Evolutionary conservation across 1,284 basidiomycete species (phyloP).

Genomic region (Agaricales sp.): DNA sequence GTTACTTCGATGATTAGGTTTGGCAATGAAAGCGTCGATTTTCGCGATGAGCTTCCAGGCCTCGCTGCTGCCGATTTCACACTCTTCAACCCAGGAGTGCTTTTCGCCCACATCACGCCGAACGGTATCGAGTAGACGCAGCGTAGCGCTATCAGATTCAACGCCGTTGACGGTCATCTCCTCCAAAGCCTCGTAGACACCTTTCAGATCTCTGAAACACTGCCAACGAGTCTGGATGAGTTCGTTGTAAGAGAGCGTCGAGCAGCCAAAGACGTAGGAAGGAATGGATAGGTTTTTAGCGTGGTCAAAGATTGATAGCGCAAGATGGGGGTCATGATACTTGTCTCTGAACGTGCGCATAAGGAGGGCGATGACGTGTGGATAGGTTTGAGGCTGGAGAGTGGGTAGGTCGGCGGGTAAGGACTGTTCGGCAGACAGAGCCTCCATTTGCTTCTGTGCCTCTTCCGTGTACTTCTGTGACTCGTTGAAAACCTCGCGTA

Average conservation of each 20-base stretch:
- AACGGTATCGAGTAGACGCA: conserved; percentile 50
- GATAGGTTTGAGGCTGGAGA: conserved; percentile 57
- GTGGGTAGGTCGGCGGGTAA: conserved; percentile 19
- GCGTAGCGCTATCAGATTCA: conserved; percentile 49
- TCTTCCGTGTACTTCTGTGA: conserved; percentile 37
- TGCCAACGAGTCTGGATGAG: conserved; percentile 72
- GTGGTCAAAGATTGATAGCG: conserved; percentile 76
- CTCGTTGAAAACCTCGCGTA: conserved; percentile 57
- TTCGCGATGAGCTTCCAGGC: conserved; percentile 25
- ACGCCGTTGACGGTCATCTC: conserved; percentile 82
- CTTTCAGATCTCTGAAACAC: conserved; percentile 70
- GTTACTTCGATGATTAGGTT: background rate
- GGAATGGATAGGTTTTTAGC: conserved; percentile 62
- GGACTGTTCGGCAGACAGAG: conserved; percentile 13
- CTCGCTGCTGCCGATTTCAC: conserved; percentile 29
- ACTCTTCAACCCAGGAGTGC: conserved; percentile 39
- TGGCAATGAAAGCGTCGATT: conserved; percentile 23
- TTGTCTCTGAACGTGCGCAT: conserved; percentile 69
- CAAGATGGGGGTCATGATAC: conserved; percentile 70
- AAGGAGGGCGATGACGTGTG: conserved; percentile 61
- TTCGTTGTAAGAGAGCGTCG: conserved; percentile 79
- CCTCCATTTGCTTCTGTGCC: conserved; percentile 26
- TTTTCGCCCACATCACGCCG: conserved; percentile 51
- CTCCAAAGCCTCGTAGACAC: conserved; percentile 57
- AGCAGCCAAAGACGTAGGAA: conserved; percentile 82